Base-by-base conservation (phyloP, 345 rosid genomes). In the Eucalyptus caleyi region DNA sequence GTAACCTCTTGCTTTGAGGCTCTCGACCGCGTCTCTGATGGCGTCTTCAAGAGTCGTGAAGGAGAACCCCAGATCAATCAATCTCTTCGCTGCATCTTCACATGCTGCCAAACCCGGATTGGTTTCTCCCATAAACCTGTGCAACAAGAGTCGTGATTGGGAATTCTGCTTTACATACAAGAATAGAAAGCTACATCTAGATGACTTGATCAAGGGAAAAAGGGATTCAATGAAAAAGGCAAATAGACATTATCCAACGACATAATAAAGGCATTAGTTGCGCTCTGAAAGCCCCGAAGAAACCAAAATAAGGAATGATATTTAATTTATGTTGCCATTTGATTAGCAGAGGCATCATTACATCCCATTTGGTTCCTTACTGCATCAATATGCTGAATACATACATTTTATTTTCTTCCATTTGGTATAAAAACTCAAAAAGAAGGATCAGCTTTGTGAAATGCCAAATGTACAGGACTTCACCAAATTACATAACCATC, bases 31-130 rank as follows among this genome's bases (percentile, higher is more conserved):
- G 45, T 96, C 97, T 56, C 90, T 86, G 15, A 96, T 92, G 77
- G 97, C 93, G 50, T 94, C 97, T 92, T 95, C 98, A n/a, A 96
- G 90, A 5, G 95, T 92, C 9, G 94, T 94, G 91, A 96, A 97
- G 77, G 89, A 90, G 53, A 97, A 18, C 40, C 98, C 98, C 37
- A 95, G 92, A 86, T 94, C 89, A 2, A 95, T 93, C 90, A 96
- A 89, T 90, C 94, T 94, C 95, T 96, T 95, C 59, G 97, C 97
- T n/a, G 98, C 97, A 87, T 95, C 94, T 77, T 92, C 37, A 90
- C 97, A 92, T 5, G 93, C 67, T 86, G 87, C 87, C 88, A 96
- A 90, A 10, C 98, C 97, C 0, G 96, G 97, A 44, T 97, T 97
- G 69, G 98, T 97, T 91, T 94, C 96, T 51, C 89, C 91, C 4